Evolutionary conservation across 441 rosid genomes (phyloP).

Genomic region (Manihot esculenta): DNA sequence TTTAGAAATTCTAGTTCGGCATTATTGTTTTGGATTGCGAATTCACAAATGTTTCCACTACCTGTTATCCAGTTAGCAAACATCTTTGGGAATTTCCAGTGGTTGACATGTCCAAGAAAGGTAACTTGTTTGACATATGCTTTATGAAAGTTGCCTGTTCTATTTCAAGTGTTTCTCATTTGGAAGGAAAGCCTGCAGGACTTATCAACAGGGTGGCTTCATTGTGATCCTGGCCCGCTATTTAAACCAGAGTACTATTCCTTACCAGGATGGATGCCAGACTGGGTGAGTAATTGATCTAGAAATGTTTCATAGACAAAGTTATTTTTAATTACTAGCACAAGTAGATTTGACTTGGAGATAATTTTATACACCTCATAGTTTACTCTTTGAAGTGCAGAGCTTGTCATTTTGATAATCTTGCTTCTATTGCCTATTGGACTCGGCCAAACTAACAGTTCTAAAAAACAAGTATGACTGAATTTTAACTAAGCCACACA

Average conservation of each 20-base stretch:
- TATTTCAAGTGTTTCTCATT: slow-evolving; percentile 3
- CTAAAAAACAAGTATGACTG: no score
- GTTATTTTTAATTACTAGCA: background rate
- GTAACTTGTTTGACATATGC: slow-evolving; percentile 34
- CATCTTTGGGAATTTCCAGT: slow-evolving; percentile 70
- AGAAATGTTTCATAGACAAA: background rate
- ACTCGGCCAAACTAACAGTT: no score
- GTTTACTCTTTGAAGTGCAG: background rate
- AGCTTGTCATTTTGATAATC: background rate
- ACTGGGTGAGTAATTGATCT: slow-evolving; percentile 46
- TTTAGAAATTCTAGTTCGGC: background rate
- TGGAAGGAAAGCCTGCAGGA: slow-evolving; percentile 45
- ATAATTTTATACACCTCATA: background rate
- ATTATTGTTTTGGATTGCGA: no score
- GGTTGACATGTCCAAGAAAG: slow-evolving; percentile 96
- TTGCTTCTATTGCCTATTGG: no score
- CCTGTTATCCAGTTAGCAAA: slow-evolving; percentile 69
- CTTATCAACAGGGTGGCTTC: slow-evolving; percentile 87
- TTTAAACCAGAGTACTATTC: slow-evolving; percentile 60
- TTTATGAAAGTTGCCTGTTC: background rate
- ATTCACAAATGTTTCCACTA: background rate
- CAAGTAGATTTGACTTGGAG: no score
- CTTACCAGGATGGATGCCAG: slow-evolving; percentile 55
- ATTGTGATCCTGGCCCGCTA: slow-evolving; percentile 84
- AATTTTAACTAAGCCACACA: background rate